phyloP scores from a whole-genome alignment of 192 early-diverging fungal species.

The Chytriomyces sp. region DNA sequence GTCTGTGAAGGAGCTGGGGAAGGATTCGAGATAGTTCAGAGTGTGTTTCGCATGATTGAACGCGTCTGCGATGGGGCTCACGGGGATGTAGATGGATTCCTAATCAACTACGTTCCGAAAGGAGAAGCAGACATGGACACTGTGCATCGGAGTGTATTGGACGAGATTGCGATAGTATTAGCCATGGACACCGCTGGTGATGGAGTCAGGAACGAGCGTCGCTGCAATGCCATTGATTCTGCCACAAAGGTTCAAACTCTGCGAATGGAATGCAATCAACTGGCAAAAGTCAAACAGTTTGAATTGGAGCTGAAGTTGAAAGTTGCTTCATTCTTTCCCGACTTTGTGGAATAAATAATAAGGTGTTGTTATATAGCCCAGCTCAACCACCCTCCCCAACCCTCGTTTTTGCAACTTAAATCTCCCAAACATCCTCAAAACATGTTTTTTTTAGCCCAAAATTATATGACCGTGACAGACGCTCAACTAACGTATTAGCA shows the following conservation, averaged over 20 bases:
- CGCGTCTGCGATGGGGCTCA: neutral
- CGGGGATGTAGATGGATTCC: neutral
- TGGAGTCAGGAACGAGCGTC: neutral
- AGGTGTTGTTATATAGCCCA: too few species aligned
- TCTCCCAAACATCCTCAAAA: too few species aligned
- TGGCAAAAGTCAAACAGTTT: neutral
- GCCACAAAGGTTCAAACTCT: neutral
- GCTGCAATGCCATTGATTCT: neutral
- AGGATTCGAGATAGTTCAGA: neutral
- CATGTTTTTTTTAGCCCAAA: too few species aligned
- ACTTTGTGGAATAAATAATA: too few species aligned
- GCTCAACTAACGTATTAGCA: too few species aligned
- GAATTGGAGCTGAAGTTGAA: neutral
- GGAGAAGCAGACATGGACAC: neutral
- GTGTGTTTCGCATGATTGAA: neutral
- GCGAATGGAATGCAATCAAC: neutral
- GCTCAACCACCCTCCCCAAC: too few species aligned
- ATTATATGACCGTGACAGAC: too few species aligned
- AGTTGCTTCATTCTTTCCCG: neutral
- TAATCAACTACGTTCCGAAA: neutral
- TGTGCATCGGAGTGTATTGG: neutral
- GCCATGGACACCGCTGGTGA: constrained; percentile 4
- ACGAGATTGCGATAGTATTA: neutral
- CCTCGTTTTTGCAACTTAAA: too few species aligned
- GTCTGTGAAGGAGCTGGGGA: constrained; percentile 65